These are phyloP conservation scores for Sporobolus alterniflorus DNA, from an alignment of 202 grass and related monocot species.

Conservation along the genomic window DNA sequence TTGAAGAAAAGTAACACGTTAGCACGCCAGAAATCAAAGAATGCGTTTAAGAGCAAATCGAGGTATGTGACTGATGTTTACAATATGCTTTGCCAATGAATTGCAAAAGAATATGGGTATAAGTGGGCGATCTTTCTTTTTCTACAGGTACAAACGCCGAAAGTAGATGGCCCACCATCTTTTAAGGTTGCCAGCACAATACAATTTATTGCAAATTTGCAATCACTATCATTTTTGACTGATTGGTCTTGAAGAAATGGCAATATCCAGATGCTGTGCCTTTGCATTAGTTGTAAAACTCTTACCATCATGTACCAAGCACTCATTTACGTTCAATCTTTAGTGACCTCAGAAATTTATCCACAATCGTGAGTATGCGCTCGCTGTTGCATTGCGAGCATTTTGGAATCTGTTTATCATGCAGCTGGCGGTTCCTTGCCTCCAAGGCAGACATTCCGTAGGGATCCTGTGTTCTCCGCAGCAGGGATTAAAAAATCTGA, in stretches of 20 bases:
- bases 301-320: background rate
- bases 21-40: slow-evolving; percentile 62
- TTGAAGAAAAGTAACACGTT: slow-evolving; percentile 57
- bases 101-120: background rate
- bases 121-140: too few relatives aligned
- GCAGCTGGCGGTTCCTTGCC: too few relatives aligned
- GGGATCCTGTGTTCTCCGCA: too few relatives aligned
- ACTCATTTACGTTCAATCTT: background rate
- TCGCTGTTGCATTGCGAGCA: slow-evolving; percentile 3
- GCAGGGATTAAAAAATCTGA: too few relatives aligned
- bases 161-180: slow-evolving; percentile 35
- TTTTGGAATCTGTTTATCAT: background rate
- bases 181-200: background rate
- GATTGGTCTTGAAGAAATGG: background rate
- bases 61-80: slow-evolving; percentile 57
- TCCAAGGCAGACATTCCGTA: too few relatives aligned
- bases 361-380: too few relatives aligned
- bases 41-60: slow-evolving; percentile 90
- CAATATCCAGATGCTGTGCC: slow-evolving; percentile 15
- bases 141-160: slow-evolving; percentile 57
- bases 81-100: background rate
- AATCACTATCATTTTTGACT: slow-evolving; percentile 27
- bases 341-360: background rate
- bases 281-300: slow-evolving; percentile 2
- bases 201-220: background rate